Percentiles rank a stretch among this genome's conserved stretches.
These are phyloP conservation scores for Tritrichomonas musculus DNA, from an alignment of 208 protist species.

Conservation along the genomic window DNA sequence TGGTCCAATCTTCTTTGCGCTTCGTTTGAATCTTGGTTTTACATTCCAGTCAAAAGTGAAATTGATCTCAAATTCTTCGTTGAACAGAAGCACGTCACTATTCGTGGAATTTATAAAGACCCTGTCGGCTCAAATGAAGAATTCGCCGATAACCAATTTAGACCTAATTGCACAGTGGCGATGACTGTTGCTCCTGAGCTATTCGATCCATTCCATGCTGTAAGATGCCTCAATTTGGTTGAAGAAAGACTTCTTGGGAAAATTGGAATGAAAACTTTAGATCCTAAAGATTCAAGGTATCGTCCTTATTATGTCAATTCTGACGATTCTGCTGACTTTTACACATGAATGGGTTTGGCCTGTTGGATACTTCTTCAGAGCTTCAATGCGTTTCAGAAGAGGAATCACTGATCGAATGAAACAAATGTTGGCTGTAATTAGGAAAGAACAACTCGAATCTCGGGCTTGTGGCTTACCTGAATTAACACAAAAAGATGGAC, in stretches of 20 bases:
- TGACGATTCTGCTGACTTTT: not conserved
- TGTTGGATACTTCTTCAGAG: conserved; percentile 12
- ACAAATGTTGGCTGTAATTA: not conserved
- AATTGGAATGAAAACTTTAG: conserved; percentile 9
- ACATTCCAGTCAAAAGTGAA: not conserved
- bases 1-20: not conserved
- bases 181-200: conserved; percentile 21
- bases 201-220: not conserved
- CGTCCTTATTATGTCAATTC: not conserved
- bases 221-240: not conserved
- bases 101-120: not conserved
- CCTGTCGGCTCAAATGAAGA: not conserved
- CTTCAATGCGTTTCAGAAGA: not conserved
- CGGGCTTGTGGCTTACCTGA: not conserved
- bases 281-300: not conserved
- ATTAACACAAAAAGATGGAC: not conserved
- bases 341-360: conserved; percentile 10
- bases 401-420: not conserved
- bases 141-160: not conserved
- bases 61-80: not conserved
- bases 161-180: not conserved
- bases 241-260: not conserved
- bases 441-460: not conserved
- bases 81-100: not conserved
- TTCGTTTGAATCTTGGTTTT: not conserved